Conservation (phyloP, 495 filamentous ascomycete genomes). For the Amphirosellinia nigrospora region DNA sequence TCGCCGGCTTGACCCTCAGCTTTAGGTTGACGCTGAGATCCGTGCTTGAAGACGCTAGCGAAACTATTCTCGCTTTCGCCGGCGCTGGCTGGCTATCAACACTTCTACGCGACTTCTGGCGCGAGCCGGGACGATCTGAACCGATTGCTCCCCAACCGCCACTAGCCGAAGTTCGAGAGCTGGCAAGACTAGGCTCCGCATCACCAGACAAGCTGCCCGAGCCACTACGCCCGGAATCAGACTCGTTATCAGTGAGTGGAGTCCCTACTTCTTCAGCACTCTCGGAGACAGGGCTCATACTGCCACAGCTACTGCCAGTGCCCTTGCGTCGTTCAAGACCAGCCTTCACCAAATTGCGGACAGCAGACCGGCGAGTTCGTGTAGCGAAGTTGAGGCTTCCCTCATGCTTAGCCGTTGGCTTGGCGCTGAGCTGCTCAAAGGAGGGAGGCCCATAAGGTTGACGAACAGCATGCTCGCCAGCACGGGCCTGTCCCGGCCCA, state of each 20-base stretch:
- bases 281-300: slow-evolving; percentile 89
- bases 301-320: slow-evolving; percentile 67
- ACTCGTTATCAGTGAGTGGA: slow-evolving; percentile 76
- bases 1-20: slow-evolving; percentile 60
- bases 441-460: slow-evolving; percentile 93
- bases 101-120: slow-evolving; percentile 67
- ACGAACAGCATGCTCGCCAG: slow-evolving; percentile 91
- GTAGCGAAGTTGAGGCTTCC: slow-evolving; percentile 98
- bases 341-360: slow-evolving; percentile 88
- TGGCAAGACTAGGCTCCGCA: slow-evolving; percentile 71
- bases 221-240: slow-evolving; percentile 78
- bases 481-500: slow-evolving; percentile 89
- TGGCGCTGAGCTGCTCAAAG: slow-evolving; percentile 86
- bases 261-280: slow-evolving; percentile 71
- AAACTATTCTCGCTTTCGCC: slow-evolving; percentile 61
- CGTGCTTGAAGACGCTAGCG: slow-evolving; percentile 64
- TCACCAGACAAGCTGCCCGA: slow-evolving; percentile 81
- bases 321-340: slow-evolving; percentile 83
- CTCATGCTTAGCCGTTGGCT: slow-evolving; percentile 92
- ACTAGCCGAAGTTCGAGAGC: slow-evolving; percentile 76
- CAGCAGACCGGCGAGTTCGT: slow-evolving; percentile 88
- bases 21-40: slow-evolving; percentile 53
- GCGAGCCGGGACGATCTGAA: slow-evolving; percentile 70
- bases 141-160: slow-evolving; percentile 78
- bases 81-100: slow-evolving; percentile 64